These are phyloP conservation scores for Annulohypoxylon maeteangense DNA, from an alignment of 495 filamentous ascomycete genomes.

Conservation along the genomic window DNA sequence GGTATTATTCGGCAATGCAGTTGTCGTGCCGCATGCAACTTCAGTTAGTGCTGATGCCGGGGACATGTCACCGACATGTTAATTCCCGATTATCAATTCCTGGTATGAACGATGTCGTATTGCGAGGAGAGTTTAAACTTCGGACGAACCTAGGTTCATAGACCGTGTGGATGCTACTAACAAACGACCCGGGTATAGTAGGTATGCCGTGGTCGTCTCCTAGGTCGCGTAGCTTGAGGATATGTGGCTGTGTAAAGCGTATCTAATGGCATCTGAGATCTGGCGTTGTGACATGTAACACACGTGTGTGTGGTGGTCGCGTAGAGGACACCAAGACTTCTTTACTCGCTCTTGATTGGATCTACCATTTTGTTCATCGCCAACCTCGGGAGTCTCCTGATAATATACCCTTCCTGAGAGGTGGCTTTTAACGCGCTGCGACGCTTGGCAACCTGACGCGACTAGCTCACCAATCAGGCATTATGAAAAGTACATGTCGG, in stretches of 20 bases:
- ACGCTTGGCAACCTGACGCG: slow-evolving; percentile 7
- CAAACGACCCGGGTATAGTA: not conserved
- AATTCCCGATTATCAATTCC: slow-evolving; percentile 12
- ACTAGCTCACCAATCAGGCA: slow-evolving; percentile 22
- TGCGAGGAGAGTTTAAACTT: not conserved
- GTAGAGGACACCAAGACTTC: not conserved
- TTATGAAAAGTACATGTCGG: not conserved
- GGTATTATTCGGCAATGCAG: slow-evolving; percentile 24
- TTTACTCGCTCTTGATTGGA: slow-evolving; percentile 1
- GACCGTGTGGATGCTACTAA: not conserved
- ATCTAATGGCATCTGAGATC: not conserved
- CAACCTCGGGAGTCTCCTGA: slow-evolving; percentile 2
- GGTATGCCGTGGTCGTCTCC: not conserved
- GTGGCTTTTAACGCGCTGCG: slow-evolving; percentile 16
- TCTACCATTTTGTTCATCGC: slow-evolving; percentile 7
- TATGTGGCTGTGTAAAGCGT: not conserved
- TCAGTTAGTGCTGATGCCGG: slow-evolving; percentile 28
- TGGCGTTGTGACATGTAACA: not conserved
- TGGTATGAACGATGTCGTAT: slow-evolving; percentile 17
- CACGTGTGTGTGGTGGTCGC: not conserved
- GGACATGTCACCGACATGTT: slow-evolving; percentile 26
- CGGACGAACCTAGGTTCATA: not conserved
- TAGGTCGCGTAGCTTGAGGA: not conserved
- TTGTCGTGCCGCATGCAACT: slow-evolving; percentile 23
- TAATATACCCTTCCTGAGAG: not conserved